These are phyloP conservation scores for Kodamaea sp. DNA, from an alignment of 1,139 yeast species.

Conservation along the genomic window DNA sequence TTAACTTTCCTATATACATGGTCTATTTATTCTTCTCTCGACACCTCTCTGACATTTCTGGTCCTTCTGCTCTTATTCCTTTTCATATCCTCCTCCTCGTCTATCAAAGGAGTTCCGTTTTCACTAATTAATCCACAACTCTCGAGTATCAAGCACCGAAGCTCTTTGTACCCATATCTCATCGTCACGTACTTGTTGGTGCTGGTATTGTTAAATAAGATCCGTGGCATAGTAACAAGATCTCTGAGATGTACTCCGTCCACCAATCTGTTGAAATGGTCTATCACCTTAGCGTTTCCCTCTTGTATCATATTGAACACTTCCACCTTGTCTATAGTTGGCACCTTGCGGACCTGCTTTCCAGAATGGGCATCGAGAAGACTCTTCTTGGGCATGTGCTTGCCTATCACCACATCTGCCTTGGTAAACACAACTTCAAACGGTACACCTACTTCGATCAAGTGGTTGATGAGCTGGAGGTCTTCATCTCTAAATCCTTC, in stretches of 20 bases:
- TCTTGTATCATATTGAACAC: conserved; percentile 13
- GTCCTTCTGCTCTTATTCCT: conserved; percentile 2
- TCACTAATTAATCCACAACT: conserved; percentile 29
- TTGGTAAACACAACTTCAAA: conserved; percentile 80
- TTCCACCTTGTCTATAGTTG: conserved; percentile 6
- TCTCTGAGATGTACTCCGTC: conserved; percentile 23
- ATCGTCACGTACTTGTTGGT: conserved; percentile 21
- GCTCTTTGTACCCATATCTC: conserved; percentile 38
- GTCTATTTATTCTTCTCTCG: background rate
- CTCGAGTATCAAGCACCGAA: conserved; percentile 35
- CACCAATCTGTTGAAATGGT: conserved; percentile 25
- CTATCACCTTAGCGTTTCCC: conserved; percentile 26
- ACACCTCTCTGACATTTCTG: conserved; percentile 1
- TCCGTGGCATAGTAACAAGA: conserved; percentile 30
- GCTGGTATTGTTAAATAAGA: conserved; percentile 38
- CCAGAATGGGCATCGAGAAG: background rate
- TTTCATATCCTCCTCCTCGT: conserved; percentile 4
- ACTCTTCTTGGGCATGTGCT: conserved; percentile 16
- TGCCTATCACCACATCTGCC: conserved; percentile 53
- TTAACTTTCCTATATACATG: too few relatives aligned
- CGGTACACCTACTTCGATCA: conserved; percentile 58
- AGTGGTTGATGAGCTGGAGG: conserved; percentile 47
- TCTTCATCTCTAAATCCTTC: conserved; percentile 64
- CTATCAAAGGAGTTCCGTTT: background rate
- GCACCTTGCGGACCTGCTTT: conserved; percentile 4